Evolutionary conservation across 768 basidiomycete genomes (phyloP).

Genomic region (Amanita rubescens): DNA sequence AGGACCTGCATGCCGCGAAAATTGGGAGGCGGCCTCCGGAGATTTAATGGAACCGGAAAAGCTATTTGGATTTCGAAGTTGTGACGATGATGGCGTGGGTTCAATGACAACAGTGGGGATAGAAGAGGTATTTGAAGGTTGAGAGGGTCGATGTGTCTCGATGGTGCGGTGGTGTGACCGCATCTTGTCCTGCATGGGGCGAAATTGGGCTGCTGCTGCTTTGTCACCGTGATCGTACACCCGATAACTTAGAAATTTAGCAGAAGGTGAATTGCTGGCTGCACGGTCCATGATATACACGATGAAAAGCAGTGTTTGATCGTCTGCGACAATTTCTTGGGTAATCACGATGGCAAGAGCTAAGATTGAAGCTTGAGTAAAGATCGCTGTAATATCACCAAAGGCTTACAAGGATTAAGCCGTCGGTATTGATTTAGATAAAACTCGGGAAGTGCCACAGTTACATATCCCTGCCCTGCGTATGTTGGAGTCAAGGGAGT

Average conservation of each 20-base stretch:
- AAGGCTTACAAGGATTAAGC: slow-evolving; percentile 55
- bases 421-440: slow-evolving; percentile 58
- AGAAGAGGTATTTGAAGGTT: no score
- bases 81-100: no score
- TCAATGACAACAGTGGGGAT: no score
- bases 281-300: slow-evolving; percentile 64
- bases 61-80: no score
- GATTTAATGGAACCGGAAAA: no score
- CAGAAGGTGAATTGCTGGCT: slow-evolving; percentile 46
- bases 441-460: slow-evolving; percentile 61
- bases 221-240: slow-evolving; percentile 26
- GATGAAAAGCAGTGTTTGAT: slow-evolving; percentile 52
- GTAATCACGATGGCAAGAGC: slow-evolving; percentile 48
- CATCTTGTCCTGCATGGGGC: no score
- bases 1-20: no score
- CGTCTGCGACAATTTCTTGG: slow-evolving; percentile 66
- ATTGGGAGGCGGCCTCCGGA: no score
- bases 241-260: slow-evolving; percentile 48
- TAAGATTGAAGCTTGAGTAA: slow-evolving; percentile 12
- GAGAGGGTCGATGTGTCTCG: no score
- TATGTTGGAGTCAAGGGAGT: slow-evolving; percentile 42
- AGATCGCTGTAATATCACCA: neutral
- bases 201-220: slow-evolving; percentile 12
- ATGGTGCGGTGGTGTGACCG: no score
- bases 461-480: slow-evolving; percentile 41